Evolutionary conservation across 2,329 filamentous ascomycete genomes (phyloP), one percentile per base, ranked within the genome.

Genomic region (Calonectria montana): DNA sequence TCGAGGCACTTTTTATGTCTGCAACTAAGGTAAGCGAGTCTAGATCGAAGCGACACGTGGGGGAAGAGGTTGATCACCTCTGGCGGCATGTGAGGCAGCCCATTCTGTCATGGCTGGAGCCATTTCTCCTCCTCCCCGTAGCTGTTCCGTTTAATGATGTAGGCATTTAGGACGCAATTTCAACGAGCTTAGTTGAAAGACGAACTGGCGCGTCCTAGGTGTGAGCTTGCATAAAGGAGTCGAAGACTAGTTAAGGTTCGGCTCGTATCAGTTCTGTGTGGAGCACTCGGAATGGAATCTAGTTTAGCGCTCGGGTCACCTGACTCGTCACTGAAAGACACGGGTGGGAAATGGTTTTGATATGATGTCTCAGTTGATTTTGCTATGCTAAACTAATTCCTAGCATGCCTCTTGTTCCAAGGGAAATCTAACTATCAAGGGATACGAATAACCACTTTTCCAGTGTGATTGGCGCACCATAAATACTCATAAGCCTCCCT

Each of bases 401-500:
- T 15, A 16, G 2, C 7, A 23, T 25, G 23, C 12, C 50, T 59
- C 27, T 18, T 45, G 29, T 55, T 6, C 25, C 2, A 35, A 10
- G 12, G 31, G 13, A 3, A 12, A 5, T 35, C 3, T 5, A 0
- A 35, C 10, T 35, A 45, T 64, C 3, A 71, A 2, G 66, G 65
- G 35, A 74, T 43, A 1, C 21, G 48, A 8, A 74, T 74, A 1
- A 74, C 70, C 4, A 74, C 50, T 48, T 74, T 74, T 1, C 72
- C 70, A 2, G 70, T 70, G 25, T 74, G 72, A 1, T 67, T 70
- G 6, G 72, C 72, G 47, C 66, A 65, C 72, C 72, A 73, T 15
- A 57, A 57, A 25, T 57, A 57, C 31, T 57, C 53, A 21, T 57
- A 57, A 16, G 53, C 53, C 31, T 57, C 53, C 31, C 53, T 37